Conservation (phyloP, 106 monocot genomes). For the Apostasia shenzhenica region DNA sequence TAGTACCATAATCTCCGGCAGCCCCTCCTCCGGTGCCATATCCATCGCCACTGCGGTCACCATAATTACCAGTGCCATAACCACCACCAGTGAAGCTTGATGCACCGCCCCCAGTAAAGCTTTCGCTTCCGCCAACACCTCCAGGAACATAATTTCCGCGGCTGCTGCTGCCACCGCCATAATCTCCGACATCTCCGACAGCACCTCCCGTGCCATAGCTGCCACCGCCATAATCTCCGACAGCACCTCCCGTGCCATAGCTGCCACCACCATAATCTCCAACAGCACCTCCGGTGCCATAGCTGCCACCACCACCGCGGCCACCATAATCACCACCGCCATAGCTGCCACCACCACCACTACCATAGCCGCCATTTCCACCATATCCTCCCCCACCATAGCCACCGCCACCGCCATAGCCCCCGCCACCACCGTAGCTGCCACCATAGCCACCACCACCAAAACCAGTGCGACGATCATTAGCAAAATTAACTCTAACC, state of each 20-base stretch:
- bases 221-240: constrained; percentile 7
- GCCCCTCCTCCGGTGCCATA: constrained; percentile 2
- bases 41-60: neutral
- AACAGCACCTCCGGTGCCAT: constrained; percentile 11
- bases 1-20: neutral
- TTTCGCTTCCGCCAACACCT: neutral
- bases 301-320: constrained; percentile 7
- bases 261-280: neutral
- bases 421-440: neutral
- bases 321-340: constrained; percentile 13
- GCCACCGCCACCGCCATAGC: neutral
- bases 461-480: constrained; percentile 5
- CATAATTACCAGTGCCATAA: neutral
- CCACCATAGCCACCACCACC: neutral
- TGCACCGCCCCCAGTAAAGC: neutral
- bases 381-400: neutral
- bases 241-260: constrained; percentile 9
- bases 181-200: neutral
- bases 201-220: constrained; percentile 13
- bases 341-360: constrained; percentile 4
- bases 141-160: constrained; percentile 12
- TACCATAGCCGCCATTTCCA: constrained; percentile 4
- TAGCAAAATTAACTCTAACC: constrained; percentile 1
- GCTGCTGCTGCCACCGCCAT: constrained; percentile 1
- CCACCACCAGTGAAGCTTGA: neutral